phyloP scores from a whole-genome alignment of 2,329 filamentous ascomycete species.

The Blastomyces emzantsi region DNA sequence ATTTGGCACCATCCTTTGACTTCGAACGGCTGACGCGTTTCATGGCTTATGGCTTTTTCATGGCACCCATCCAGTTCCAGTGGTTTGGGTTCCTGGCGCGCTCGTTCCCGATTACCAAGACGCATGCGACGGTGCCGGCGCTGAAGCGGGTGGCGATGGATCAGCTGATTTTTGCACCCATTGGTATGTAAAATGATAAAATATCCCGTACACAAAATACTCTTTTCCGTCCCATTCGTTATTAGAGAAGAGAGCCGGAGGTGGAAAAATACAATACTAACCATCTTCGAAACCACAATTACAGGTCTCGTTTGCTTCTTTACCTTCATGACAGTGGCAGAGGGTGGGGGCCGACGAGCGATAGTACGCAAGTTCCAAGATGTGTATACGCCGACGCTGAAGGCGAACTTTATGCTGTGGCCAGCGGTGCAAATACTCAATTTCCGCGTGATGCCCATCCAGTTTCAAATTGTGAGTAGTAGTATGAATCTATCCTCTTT shows the following conservation, averaged over 20 bases:
- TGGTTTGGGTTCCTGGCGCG: constrained; percentile 85
- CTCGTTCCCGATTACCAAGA: constrained; percentile 77
- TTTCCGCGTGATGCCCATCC: constrained; percentile 88
- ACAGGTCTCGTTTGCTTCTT: constrained; percentile 77
- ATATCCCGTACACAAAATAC: neutral
- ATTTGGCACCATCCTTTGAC: constrained; percentile 74
- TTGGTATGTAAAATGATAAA: constrained; percentile 46
- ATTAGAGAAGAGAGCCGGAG: too few relatives aligned
- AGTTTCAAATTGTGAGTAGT: constrained; percentile 81
- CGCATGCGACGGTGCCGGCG: constrained; percentile 62
- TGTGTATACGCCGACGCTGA: constrained; percentile 87
- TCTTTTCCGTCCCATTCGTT: neutral
- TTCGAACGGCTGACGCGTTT: constrained; percentile 91
- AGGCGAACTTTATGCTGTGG: constrained; percentile 95
- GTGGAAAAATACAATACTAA: neutral
- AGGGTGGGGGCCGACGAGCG: constrained; percentile 76
- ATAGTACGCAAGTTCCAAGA: constrained; percentile 79
- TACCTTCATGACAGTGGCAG: constrained; percentile 89
- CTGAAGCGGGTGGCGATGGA: constrained; percentile 88
- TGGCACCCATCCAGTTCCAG: constrained; percentile 90
- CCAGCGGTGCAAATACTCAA: constrained; percentile 94
- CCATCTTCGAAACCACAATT: neutral
- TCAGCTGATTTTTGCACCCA: constrained; percentile 85
- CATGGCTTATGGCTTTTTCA: constrained; percentile 94
- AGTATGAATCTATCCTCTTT: neutral